phyloP scores from a whole-genome alignment of 2,329 filamentous ascomycete genomes.

The Aureobasidium zeae region DNA sequence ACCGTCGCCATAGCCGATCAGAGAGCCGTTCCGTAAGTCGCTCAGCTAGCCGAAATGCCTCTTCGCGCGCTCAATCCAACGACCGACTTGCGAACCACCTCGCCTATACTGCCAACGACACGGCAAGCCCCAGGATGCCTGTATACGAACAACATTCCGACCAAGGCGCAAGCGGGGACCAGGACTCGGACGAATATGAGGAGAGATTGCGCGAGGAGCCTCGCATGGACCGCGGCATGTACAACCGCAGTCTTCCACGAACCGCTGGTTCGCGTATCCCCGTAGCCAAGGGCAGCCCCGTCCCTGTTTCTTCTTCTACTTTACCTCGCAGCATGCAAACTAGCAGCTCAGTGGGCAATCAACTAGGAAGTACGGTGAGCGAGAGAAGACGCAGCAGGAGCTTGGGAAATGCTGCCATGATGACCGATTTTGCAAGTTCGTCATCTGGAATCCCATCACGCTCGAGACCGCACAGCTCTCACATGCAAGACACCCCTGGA shows the following conservation, averaged over 20 bases:
- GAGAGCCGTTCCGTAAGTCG: constrained; percentile 25
- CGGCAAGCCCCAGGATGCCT: neutral
- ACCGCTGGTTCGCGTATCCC: constrained; percentile 70
- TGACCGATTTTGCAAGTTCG: neutral
- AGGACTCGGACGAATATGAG: constrained; percentile 9
- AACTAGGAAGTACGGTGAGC: constrained; percentile 50
- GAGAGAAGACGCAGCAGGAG: constrained; percentile 63
- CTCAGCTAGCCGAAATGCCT: constrained; percentile 21
- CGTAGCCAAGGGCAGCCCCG: constrained; percentile 68
- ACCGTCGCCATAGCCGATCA: constrained; percentile 35
- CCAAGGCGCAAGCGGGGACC: constrained; percentile 1
- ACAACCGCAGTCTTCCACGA: constrained; percentile 28
- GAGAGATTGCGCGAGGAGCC: constrained; percentile 26
- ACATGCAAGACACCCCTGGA: constrained; percentile 1
- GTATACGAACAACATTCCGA: constrained; percentile 4
- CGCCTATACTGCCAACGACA: neutral
- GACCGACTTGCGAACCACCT: constrained; percentile 13
- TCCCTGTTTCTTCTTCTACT: constrained; percentile 65
- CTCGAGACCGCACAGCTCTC: constrained; percentile 7
- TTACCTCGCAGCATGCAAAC: constrained; percentile 48
- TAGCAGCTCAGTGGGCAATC: constrained; percentile 40
- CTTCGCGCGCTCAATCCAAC: constrained; percentile 16
- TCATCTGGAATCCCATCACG: constrained; percentile 1
- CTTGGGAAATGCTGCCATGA: constrained; percentile 34
- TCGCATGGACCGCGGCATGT: constrained; percentile 44